phyloP scores from a whole-genome alignment of 768 basidiomycete species.

The Paxillus rubicundulus region DNA sequence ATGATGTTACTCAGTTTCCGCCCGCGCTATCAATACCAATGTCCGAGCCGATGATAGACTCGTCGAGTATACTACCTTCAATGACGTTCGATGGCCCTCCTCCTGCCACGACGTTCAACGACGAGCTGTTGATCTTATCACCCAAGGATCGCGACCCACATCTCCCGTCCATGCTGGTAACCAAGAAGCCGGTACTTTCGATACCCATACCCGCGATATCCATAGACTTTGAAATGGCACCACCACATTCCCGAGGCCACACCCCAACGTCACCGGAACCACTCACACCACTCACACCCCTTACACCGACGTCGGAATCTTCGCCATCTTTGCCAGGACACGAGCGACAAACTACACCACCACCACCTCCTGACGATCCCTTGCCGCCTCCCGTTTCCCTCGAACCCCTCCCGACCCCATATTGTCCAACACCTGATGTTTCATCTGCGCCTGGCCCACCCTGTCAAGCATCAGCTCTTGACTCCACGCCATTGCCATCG shows the following conservation, averaged over 20 bases:
- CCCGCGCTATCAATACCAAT: neutral
- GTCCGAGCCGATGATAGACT: slow-evolving; percentile 1
- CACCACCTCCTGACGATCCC: slow-evolving; percentile 7
- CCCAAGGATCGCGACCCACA: slow-evolving; percentile 2
- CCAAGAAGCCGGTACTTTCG: slow-evolving; percentile 1
- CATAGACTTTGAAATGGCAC: neutral
- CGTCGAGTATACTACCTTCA: neutral
- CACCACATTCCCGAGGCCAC: neutral
- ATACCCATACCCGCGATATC: slow-evolving; percentile 3
- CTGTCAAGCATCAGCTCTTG: neutral
- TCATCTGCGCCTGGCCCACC: neutral
- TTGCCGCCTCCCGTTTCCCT: slow-evolving; percentile 3
- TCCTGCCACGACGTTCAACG: neutral
- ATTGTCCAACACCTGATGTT: neutral
- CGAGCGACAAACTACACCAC: slow-evolving; percentile 18
- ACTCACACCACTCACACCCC: slow-evolving; percentile 20
- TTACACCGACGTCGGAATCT: slow-evolving; percentile 20
- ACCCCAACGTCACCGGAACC: slow-evolving; percentile 10
- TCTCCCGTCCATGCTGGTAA: neutral
- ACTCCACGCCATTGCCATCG: slow-evolving; percentile 4
- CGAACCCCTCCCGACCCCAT: neutral
- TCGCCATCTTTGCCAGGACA: slow-evolving; percentile 26
- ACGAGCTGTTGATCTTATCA: slow-evolving; percentile 8
- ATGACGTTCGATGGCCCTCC: neutral
- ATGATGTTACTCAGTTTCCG: neutral